phyloP scores from a whole-genome alignment of 345 rosid species.

The Rhizophora apiculata region DNA sequence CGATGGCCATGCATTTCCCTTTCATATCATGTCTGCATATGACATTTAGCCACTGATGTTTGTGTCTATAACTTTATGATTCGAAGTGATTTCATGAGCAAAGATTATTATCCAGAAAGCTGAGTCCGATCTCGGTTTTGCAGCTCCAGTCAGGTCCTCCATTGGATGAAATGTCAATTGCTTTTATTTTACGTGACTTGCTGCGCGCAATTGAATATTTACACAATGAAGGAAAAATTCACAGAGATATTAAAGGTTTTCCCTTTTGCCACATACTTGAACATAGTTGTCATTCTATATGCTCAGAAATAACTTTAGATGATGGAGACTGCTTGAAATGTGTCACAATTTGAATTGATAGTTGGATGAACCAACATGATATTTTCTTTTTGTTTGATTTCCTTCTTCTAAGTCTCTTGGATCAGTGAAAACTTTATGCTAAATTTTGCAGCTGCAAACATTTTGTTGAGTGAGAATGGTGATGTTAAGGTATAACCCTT shows the following conservation, averaged over 20 bases:
- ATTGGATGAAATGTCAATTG: conserved; percentile 88
- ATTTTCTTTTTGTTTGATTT: conserved; percentile 11
- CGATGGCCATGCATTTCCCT: not conserved
- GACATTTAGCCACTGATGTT: not conserved
- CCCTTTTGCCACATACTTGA: not conserved
- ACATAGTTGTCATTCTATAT: not conserved
- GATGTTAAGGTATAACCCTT: conserved; percentile 83
- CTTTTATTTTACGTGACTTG: conserved; percentile 87
- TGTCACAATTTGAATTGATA: not conserved
- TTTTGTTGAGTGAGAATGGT: conserved; percentile 88
- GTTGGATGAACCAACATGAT: conserved; percentile 5
- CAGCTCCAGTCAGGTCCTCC: conserved; percentile 97
- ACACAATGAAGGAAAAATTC: conserved; percentile 92
- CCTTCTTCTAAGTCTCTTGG: conserved; percentile 14
- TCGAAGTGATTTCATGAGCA: not conserved
- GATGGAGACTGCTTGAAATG: not conserved
- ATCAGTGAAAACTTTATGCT: conserved; percentile 26
- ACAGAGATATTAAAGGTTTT: conserved; percentile 97
- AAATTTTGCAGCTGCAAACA: conserved; percentile 82
- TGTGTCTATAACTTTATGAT: not conserved
- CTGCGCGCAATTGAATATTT: conserved; percentile 96
- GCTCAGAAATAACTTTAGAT: too few relatives aligned
- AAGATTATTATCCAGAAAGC: conserved; percentile 11
- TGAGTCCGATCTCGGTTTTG: conserved; percentile 24
- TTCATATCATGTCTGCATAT: not conserved